A percentile compares a stretch with the other conserved stretches of the same genome.
These are phyloP conservation scores for Plenodomus lindquistii DNA, from an alignment of 2,329 filamentous ascomycete species.

Conservation along the genomic window DNA sequence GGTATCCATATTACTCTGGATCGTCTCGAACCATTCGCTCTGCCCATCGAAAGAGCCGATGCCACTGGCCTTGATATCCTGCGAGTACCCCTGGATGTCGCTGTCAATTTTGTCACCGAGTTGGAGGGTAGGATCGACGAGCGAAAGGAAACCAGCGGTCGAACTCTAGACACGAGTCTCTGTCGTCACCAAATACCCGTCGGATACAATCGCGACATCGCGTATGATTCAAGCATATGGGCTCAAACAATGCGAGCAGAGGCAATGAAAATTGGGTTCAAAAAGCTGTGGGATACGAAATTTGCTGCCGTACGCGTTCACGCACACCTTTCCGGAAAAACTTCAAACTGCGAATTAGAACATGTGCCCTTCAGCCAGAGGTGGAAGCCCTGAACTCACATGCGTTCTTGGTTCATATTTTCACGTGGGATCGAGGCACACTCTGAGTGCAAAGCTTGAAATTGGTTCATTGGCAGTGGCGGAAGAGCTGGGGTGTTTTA, in stretches of 20 bases:
- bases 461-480: slow-evolving; percentile 5
- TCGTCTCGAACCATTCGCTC: slow-evolving; percentile 10
- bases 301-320: slow-evolving; percentile 9
- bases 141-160: slow-evolving; percentile 4
- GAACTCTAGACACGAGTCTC: slow-evolving; percentile 10
- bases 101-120: slow-evolving; percentile 1
- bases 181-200: slow-evolving; percentile 6
- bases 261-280: slow-evolving; percentile 9
- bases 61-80: slow-evolving; percentile 13
- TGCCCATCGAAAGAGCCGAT: slow-evolving; percentile 15
- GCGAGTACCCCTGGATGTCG: slow-evolving; percentile 8
- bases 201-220: slow-evolving; percentile 7
- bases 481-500: slow-evolving; percentile 5
- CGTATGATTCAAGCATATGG: slow-evolving; percentile 5
- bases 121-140: slow-evolving; percentile 8
- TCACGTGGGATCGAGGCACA: slow-evolving; percentile 5
- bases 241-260: slow-evolving; percentile 9
- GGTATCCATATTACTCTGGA: slow-evolving; percentile 10
- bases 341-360: slow-evolving; percentile 7
- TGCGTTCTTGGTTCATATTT: slow-evolving; percentile 1
- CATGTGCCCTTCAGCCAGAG: slow-evolving; percentile 3
- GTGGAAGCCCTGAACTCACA: slow-evolving; percentile 7
- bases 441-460: slow-evolving; percentile 8
- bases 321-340: slow-evolving; percentile 11
- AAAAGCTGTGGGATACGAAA: slow-evolving; percentile 8